These are phyloP conservation scores for Alternaria dauci DNA, from an alignment of 2,329 filamentous ascomycete species.

Conservation along the genomic window DNA sequence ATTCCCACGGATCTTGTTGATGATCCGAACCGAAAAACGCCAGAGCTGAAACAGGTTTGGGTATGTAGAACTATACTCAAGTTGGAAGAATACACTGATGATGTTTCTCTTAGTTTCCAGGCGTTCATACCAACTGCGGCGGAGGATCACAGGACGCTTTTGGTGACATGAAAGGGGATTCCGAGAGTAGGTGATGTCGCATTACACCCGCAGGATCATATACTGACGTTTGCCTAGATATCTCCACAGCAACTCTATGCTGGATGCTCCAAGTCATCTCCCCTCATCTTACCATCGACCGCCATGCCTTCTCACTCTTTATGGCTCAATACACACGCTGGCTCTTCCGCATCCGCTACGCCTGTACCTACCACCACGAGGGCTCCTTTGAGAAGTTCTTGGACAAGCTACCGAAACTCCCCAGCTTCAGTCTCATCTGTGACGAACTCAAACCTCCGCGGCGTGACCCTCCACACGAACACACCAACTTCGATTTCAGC, in stretches of 20 bases:
- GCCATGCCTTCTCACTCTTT: slow-evolving; percentile 52
- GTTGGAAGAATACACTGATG: not conserved
- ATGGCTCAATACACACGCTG: slow-evolving; percentile 53
- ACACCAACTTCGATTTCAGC: slow-evolving; percentile 52
- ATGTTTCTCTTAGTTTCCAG: slow-evolving; percentile 51
- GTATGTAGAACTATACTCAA: slow-evolving; percentile 7
- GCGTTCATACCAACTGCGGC: slow-evolving; percentile 61
- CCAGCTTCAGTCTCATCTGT: slow-evolving; percentile 29
- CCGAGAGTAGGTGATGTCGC: slow-evolving; percentile 39
- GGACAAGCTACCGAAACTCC: slow-evolving; percentile 26
- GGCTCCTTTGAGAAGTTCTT: slow-evolving; percentile 22
- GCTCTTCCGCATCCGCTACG: slow-evolving; percentile 37
- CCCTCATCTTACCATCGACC: slow-evolving; percentile 57
- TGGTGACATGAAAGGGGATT: slow-evolving; percentile 43
- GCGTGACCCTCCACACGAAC: slow-evolving; percentile 40
- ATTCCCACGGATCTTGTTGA: slow-evolving; percentile 48
- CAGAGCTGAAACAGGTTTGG: slow-evolving; percentile 61
- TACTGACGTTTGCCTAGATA: slow-evolving; percentile 30
- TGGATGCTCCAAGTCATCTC: slow-evolving; percentile 66
- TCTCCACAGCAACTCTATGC: slow-evolving; percentile 60
- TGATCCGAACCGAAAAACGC: slow-evolving; percentile 31
- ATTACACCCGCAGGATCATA: not conserved
- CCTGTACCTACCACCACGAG: slow-evolving; percentile 44
- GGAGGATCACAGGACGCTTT: slow-evolving; percentile 53
- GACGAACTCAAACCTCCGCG: slow-evolving; percentile 32